phyloP scores from a whole-genome alignment of 768 basidiomycete genomes.

The Pleurotus tuber-regium region DNA sequence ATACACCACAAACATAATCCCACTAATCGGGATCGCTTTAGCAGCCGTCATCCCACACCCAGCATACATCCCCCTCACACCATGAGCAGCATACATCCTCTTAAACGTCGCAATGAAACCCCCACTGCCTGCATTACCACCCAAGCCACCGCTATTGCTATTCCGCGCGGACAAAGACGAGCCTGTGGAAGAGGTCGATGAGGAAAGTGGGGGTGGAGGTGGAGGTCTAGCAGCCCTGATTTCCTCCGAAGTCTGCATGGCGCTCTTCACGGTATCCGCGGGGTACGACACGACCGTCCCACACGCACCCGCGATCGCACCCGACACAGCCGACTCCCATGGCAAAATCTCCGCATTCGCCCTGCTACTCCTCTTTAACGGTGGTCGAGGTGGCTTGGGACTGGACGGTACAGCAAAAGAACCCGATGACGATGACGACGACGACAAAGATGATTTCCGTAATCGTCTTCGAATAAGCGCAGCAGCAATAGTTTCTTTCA shows the following conservation, averaged over 20 bases:
- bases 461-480: conserved; percentile 54
- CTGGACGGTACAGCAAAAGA: conserved; percentile 16
- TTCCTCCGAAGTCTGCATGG: conserved; percentile 94
- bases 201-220: conserved; percentile 27
- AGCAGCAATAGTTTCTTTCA: conserved; percentile 76
- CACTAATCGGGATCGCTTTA: conserved; percentile 84
- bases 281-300: conserved; percentile 93
- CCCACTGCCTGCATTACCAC: too few relatives aligned
- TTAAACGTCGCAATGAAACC: conserved; percentile 56
- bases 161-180: conserved; percentile 1
- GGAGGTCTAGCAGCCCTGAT: conserved; percentile 47
- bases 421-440: not conserved
- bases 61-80: conserved; percentile 83
- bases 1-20: conserved; percentile 91
- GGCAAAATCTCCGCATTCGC: conserved; percentile 48
- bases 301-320: conserved; percentile 81
- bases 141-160: too few relatives aligned
- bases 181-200: conserved; percentile 11
- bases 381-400: conserved; percentile 15
- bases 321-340: conserved; percentile 84
- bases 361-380: conserved; percentile 22
- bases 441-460: conserved; percentile 11
- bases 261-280: conserved; percentile 91
- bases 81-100: conserved; percentile 73
- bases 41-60: conserved; percentile 91